Evolutionary conservation across 2,329 filamentous ascomycete species (phyloP), one percentile per base, ranked within the genome.

Genomic region (Cordyceps cicadae): DNA sequence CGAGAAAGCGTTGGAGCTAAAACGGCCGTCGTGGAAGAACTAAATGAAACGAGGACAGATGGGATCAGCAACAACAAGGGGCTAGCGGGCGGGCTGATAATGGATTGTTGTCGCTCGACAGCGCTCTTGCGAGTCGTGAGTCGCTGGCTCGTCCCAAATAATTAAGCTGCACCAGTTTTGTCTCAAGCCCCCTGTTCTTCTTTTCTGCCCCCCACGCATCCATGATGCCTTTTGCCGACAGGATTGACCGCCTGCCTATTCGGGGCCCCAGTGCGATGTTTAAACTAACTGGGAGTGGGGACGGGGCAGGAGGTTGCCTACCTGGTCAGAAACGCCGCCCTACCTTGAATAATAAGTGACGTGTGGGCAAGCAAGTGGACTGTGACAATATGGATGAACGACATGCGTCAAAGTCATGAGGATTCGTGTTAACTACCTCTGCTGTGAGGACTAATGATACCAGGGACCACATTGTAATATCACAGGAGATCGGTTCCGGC

Each of bases 121-220:
- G 34, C 34, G 34, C 29, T 29, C 29, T 29, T 29, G 29, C 5
- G 29, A 29, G 29, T 37, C 34, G 34, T 37, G 21, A 48, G 45
- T 50, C 48, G 48, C 26, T 24, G 43, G 5, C 51, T 46, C 24
- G 41, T 12, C 8, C 41, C 54, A 37, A 48, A 41, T 41, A 56
- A 37, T 24, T 29, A 48, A 56, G 54, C 54, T 48, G 43, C 45
- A 41, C 55, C 34, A 52, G 56, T 59, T 52, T 45, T 14, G 48
- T 45, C 45, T 45, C 24, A 34, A 24, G 9, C 34, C 48, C 48
- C 56, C 15, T 14, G 24, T 24, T 43, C 49, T 34, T 52, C 2
- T 15, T 58, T 59, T 59, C 56, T 59, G 56, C 56, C 56, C 24
- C 24, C 4, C 6, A 43, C 1, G 24, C 3, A 24, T 17, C 3